phyloP scores from a whole-genome alignment of 129 eudicot species.

The Solidago caesia region DNA sequence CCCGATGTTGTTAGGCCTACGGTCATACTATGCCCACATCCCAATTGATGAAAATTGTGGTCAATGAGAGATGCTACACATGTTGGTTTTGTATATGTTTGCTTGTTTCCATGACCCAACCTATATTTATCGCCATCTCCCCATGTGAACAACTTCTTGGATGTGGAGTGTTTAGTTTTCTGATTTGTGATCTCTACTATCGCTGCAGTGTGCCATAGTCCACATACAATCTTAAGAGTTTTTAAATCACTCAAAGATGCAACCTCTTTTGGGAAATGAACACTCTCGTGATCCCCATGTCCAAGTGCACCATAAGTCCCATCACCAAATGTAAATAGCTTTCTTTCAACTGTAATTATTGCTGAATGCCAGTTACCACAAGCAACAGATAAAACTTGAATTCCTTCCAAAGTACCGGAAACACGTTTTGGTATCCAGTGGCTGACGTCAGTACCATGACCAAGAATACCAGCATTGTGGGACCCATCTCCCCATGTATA shows the following conservation, averaged over 20 bases:
- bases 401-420: constrained; percentile 75
- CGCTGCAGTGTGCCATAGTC: constrained; percentile 95
- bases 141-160: constrained; percentile 85
- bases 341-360: constrained; percentile 50
- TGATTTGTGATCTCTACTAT: constrained; percentile 62
- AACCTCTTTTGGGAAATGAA: constrained; percentile 65
- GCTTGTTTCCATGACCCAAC: constrained; percentile 76
- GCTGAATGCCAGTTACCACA: constrained; percentile 95
- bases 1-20: constrained; percentile 90
- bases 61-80: constrained; percentile 66
- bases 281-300: constrained; percentile 69
- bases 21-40: constrained; percentile 70
- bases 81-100: constrained; percentile 60
- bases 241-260: constrained; percentile 51
- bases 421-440: constrained; percentile 93
- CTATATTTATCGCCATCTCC: constrained; percentile 89
- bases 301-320: constrained; percentile 84
- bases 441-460: constrained; percentile 88
- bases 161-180: constrained; percentile 32
- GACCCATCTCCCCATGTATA: constrained; percentile 93
- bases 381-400: constrained; percentile 65
- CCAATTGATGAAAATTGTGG: constrained; percentile 76
- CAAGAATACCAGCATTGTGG: constrained; percentile 83
- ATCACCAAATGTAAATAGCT: constrained; percentile 79
- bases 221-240: constrained; percentile 76